A percentile compares a stretch with the other conserved stretches of the same genome.
These are phyloP conservation scores for Pseudogymnoascus sp. DNA, from an alignment of 2,329 filamentous ascomycete genomes.

Conservation along the genomic window DNA sequence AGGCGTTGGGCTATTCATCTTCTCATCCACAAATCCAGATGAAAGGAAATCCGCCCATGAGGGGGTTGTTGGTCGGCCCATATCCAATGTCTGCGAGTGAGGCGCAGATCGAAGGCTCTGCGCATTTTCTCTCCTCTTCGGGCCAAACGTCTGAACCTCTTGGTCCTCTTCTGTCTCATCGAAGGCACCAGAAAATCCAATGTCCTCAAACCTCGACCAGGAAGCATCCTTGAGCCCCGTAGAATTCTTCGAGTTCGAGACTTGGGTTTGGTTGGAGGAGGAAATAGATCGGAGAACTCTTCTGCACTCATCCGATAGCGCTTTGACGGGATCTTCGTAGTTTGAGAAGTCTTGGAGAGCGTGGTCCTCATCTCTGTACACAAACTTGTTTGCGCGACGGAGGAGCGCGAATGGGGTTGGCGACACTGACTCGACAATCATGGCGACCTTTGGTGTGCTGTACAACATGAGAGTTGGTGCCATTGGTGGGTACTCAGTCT, in stretches of 20 bases:
- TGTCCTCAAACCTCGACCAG: slow-evolving; percentile 94
- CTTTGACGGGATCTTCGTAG: slow-evolving; percentile 80
- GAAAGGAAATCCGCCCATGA: slow-evolving; percentile 77
- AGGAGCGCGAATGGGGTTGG: slow-evolving; percentile 88
- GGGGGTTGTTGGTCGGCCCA: slow-evolving; percentile 81
- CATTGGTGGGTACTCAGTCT: slow-evolving; percentile 89
- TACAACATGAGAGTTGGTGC: slow-evolving; percentile 68
- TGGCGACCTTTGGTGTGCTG: slow-evolving; percentile 79
- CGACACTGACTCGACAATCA: slow-evolving; percentile 94
- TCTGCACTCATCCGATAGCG: slow-evolving; percentile 86
- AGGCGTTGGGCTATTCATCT: slow-evolving; percentile 52
- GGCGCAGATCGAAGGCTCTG: slow-evolving; percentile 56
- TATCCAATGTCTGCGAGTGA: slow-evolving; percentile 54
- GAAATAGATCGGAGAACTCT: slow-evolving; percentile 86
- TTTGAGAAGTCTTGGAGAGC: slow-evolving; percentile 80
- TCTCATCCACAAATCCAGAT: slow-evolving; percentile 77
- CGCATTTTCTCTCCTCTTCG: slow-evolving; percentile 30
- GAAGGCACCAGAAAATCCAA: slow-evolving; percentile 73
- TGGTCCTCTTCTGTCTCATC: slow-evolving; percentile 60
- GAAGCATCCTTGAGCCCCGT: slow-evolving; percentile 74
- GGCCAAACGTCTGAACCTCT: slow-evolving; percentile 37
- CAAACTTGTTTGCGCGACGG: slow-evolving; percentile 85
- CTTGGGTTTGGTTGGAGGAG: slow-evolving; percentile 75
- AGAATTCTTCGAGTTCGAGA: slow-evolving; percentile 60
- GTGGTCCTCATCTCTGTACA: slow-evolving; percentile 81